Evolutionary conservation across 805 yeast species (phyloP).

Genomic region (Ogataea saltuana): DNA sequence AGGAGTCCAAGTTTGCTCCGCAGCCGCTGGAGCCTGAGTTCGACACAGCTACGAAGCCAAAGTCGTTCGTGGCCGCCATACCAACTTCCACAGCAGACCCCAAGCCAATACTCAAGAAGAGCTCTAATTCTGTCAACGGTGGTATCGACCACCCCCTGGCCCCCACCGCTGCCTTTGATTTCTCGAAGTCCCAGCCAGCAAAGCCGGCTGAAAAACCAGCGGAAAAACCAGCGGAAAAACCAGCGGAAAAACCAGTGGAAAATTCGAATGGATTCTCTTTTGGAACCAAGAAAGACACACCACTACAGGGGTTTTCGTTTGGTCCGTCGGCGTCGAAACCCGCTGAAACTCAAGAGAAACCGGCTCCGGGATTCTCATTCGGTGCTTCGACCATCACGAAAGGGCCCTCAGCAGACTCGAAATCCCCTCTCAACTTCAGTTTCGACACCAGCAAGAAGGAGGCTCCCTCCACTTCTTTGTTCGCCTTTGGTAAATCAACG

Average conservation of each 20-base stretch:
- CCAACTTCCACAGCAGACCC: slow-evolving; percentile 1
- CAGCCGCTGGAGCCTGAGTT: slow-evolving; percentile 16
- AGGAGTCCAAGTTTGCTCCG: slow-evolving; percentile 19
- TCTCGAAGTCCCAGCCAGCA: slow-evolving; percentile 1
- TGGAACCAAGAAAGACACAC: slow-evolving; percentile 1
- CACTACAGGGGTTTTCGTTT: slow-evolving; percentile 3
- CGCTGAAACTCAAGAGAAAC: too few species aligned
- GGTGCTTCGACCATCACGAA: too few species aligned
- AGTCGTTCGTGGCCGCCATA: slow-evolving; percentile 11
- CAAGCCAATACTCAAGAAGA: slow-evolving; percentile 7
- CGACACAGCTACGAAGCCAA: slow-evolving; percentile 22
- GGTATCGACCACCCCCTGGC: neutral
- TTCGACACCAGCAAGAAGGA: too few species aligned
- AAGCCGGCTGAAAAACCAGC: neutral
- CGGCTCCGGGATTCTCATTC: neutral
- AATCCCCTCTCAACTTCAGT: too few species aligned
- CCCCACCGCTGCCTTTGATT: slow-evolving; percentile 19
- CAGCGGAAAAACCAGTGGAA: neutral
- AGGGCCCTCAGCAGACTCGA: too few species aligned
- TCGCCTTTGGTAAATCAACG: too few species aligned
- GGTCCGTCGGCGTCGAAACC: slow-evolving; percentile 1
- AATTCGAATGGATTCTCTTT: slow-evolving; percentile 17
- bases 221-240: neutral
- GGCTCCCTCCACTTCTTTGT: too few species aligned
- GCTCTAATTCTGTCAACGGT: neutral